Evolutionary conservation across 106 monocot species (phyloP), one percentile per base, ranked within the genome.

Genomic region (Apostasia ramifera): DNA sequence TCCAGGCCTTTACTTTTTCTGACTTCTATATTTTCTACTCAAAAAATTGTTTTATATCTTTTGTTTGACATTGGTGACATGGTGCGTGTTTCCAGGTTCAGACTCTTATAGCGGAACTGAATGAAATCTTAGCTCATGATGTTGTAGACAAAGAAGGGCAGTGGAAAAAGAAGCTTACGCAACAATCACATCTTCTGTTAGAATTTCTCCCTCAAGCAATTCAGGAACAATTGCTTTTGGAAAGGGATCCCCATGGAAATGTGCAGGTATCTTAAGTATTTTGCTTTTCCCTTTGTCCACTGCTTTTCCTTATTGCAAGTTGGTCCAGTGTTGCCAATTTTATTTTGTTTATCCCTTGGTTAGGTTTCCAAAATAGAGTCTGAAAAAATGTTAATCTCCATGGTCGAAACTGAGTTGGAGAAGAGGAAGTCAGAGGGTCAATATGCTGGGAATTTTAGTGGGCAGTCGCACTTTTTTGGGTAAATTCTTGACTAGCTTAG

Each of bases 191-290:
- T 62, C 6, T 61, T 62, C 80, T 95, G 26, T 95, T 95, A 75
- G 92, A 95, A 14, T 84, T 95, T 68, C 74, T 95, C n/a, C 95
- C 95, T 8, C 79, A 89, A 66, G 77, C 92, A 63, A 95, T 95
- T 54, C 95, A 95, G 72, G 95, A 95, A 53, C 95, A 95, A 49
- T 75, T 95, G 50, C 26, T 95, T 49, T 71, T 95, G 74, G 91
- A 95, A 78, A 95, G 95, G 79, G 95, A 95, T 73, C 95, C 95
- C 6, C 95, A 92, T 77, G 95, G 95, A 47, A 95, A 95, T 76
- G 95, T 95, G 47, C 95, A 95, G 89, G 95, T 83, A 74, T 3
- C 62, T 45, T 46, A 4, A 75, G 26, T 8, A 38, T 38, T 40
- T 15, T 39, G 44, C 12, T 40, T 26, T 26, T 26, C 26, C 26